Evolutionary conservation across 2,329 filamentous ascomycete genomes (phyloP).

Genomic region (Fusarium chuoi): DNA sequence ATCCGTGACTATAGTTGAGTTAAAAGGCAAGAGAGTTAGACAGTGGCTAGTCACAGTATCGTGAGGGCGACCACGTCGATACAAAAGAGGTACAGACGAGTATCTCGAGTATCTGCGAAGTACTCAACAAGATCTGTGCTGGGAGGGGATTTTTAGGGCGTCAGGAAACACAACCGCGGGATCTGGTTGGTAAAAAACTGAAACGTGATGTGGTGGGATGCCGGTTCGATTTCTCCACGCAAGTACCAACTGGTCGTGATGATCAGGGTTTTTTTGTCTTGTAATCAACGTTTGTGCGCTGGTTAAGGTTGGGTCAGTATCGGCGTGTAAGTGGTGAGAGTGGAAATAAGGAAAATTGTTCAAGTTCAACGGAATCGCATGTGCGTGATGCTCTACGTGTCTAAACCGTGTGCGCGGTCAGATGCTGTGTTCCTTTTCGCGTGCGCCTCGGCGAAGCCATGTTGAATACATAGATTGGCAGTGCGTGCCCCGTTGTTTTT

Average conservation of each 20-base stretch:
- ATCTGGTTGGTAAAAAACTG: slow-evolving; percentile 33
- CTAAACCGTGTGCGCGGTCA: slow-evolving; percentile 25
- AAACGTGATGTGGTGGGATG: slow-evolving; percentile 22
- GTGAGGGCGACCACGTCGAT: slow-evolving; percentile 32
- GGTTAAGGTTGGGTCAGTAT: slow-evolving; percentile 14
- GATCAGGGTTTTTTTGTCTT: neutral
- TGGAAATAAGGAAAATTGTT: neutral
- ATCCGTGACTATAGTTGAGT: neutral
- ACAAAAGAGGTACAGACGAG: slow-evolving; percentile 44
- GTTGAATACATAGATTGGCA: slow-evolving; percentile 9
- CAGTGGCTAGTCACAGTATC: slow-evolving; percentile 40
- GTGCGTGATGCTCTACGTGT: slow-evolving; percentile 10
- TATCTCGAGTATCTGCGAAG: slow-evolving; percentile 36
- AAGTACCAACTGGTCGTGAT: slow-evolving; percentile 24
- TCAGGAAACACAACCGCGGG: slow-evolving; percentile 27
- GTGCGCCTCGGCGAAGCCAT: slow-evolving; percentile 20
- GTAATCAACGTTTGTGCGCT: neutral
- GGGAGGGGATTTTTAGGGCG: slow-evolving; percentile 26
- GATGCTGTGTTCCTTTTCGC: slow-evolving; percentile 27
- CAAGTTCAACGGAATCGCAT: neutral
- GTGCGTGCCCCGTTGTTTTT: slow-evolving; percentile 29
- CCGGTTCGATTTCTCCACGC: slow-evolving; percentile 29
- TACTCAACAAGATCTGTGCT: slow-evolving; percentile 40
- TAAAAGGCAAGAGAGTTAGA: slow-evolving; percentile 17
- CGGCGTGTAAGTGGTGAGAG: slow-evolving; percentile 3